Evolutionary conservation across 345 rosid species (phyloP).

Genomic region (Erysimum cheiranthoides): DNA sequence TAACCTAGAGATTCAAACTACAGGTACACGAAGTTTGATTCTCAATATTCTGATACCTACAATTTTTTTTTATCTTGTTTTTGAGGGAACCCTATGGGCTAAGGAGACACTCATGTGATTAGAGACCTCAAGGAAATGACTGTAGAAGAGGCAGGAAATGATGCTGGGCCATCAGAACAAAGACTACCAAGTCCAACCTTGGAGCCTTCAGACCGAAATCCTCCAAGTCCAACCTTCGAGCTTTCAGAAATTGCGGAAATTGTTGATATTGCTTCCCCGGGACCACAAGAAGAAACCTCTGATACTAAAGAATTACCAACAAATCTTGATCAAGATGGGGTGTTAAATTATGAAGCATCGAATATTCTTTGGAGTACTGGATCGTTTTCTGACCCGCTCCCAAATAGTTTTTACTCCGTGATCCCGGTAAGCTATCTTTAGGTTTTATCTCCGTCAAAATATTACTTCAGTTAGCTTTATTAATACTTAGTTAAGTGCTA

Average conservation of each 20-base stretch:
- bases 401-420: slow-evolving; percentile 79
- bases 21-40: slow-evolving; percentile 25
- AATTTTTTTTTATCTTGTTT: neutral
- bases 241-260: too few species aligned
- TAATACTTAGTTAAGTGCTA: too few species aligned
- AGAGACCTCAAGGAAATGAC: slow-evolving; percentile 50
- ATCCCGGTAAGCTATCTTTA: too few species aligned
- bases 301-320: slow-evolving; percentile 56
- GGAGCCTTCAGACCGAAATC: slow-evolving; percentile 74
- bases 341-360: slow-evolving; percentile 68
- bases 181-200: slow-evolving; percentile 56
- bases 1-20: neutral
- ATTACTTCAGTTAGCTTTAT: too few species aligned
- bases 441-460: too few species aligned
- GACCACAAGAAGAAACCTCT: slow-evolving; percentile 60
- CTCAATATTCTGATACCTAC: slow-evolving; percentile 10
- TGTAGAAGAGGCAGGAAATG: slow-evolving; percentile 69
- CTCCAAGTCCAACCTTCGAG: too few species aligned
- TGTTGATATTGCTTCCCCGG: too few species aligned
- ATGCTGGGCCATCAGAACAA: slow-evolving; percentile 56
- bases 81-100: slow-evolving; percentile 49
- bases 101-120: slow-evolving; percentile 68
- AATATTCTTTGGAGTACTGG: slow-evolving; percentile 85
- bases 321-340: slow-evolving; percentile 58
- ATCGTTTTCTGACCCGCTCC: slow-evolving; percentile 69